phyloP scores from a whole-genome alignment of 2,329 filamentous ascomycete genomes.

The Blastomyces emzantsi region DNA sequence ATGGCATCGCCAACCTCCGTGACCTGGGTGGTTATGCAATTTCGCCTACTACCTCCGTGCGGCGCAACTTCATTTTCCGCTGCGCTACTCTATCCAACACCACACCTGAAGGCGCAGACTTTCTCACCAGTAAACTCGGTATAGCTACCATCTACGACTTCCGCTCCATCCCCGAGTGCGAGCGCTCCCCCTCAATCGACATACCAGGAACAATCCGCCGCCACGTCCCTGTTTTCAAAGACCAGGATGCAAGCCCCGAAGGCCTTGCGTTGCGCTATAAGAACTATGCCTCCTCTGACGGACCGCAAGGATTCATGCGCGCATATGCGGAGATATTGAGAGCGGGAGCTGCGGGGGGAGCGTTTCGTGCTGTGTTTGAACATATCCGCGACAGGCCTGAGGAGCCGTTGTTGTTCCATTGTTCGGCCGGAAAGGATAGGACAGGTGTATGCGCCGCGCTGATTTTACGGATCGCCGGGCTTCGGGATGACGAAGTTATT shows the following conservation, averaged over 20 bases:
- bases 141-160: constrained; percentile 61
- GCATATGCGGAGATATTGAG: constrained; percentile 60
- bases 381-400: constrained; percentile 44
- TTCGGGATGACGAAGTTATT: constrained; percentile 51
- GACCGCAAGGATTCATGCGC: constrained; percentile 56
- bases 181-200: constrained; percentile 34
- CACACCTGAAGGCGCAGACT: constrained; percentile 45
- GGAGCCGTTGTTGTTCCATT: constrained; percentile 56
- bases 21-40: constrained; percentile 55
- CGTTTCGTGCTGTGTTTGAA: constrained; percentile 51
- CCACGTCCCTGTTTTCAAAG: constrained; percentile 58
- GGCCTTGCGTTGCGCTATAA: constrained; percentile 52
- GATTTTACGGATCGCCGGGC: constrained; percentile 54
- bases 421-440: constrained; percentile 68
- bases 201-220: constrained; percentile 46
- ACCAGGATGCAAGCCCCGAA: constrained; percentile 56
- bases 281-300: constrained; percentile 49
- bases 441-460: constrained; percentile 63
- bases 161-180: constrained; percentile 45
- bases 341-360: constrained; percentile 48
- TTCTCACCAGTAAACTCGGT: constrained; percentile 45
- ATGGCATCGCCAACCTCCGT: constrained; percentile 58
- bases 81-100: constrained; percentile 58
- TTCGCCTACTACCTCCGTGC: constrained; percentile 33
- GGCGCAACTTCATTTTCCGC: constrained; percentile 53